phyloP scores from a whole-genome alignment of 257 asterid species.

The Capsicum baccatum region DNA sequence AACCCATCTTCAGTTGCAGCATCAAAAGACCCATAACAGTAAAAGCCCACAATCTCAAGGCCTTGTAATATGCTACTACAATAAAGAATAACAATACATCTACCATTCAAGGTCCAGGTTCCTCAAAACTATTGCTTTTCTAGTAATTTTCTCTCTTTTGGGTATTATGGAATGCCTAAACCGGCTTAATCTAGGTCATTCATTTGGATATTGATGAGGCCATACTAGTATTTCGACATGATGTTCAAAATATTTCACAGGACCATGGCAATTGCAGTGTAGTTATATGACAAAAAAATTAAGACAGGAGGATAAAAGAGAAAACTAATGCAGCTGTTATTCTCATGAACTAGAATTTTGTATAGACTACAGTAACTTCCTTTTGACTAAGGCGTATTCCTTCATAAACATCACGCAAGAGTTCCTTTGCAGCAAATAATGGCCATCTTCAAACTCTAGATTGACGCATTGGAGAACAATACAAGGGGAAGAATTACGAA shows the following conservation, averaged over 20 bases:
- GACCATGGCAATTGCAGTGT: background rate
- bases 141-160: background rate
- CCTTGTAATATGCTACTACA: background rate
- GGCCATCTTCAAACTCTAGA: background rate
- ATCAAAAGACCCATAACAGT: background rate
- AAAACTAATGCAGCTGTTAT: background rate
- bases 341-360: background rate
- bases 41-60: background rate
- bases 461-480: background rate
- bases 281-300: background rate
- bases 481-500: background rate
- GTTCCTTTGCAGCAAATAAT: background rate
- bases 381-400: background rate
- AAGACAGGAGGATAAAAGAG: background rate
- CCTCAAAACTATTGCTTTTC: background rate
- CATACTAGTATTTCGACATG: background rate
- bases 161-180: background rate
- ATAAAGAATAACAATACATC: background rate
- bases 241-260: background rate
- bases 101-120: background rate
- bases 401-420: slow-evolving; percentile 5
- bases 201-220: background rate
- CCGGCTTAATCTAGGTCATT: background rate
- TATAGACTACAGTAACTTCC: background rate
- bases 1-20: background rate